A percentile compares a stretch with the other conserved stretches of the same genome.
phyloP scores from a whole-genome alignment of 768 basidiomycete species.

The Gymnopilus junonius region DNA sequence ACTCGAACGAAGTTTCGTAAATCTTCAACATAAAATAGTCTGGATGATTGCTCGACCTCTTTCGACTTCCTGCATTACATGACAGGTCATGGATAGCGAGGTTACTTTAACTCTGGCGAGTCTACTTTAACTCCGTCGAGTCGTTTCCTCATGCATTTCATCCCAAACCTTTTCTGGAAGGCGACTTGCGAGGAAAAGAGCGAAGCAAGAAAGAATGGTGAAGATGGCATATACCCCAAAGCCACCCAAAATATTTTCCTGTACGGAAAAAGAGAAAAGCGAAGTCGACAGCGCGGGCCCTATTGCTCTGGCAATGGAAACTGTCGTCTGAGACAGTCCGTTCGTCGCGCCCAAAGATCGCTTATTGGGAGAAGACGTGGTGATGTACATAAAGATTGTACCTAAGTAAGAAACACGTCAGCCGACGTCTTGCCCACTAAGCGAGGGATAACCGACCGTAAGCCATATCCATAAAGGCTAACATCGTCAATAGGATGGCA shows the following conservation, averaged over 20 bases:
- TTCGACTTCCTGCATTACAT: not conserved
- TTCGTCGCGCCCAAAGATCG: constrained; percentile 55
- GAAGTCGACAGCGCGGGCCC: constrained; percentile 55
- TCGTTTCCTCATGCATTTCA: constrained; percentile 15
- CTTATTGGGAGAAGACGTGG: constrained; percentile 52
- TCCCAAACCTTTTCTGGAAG: constrained; percentile 45
- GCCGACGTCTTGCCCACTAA: not conserved
- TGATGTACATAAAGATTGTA: constrained; percentile 55
- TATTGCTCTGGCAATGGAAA: constrained; percentile 49
- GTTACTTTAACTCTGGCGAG: not conserved
- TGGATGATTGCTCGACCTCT: not conserved
- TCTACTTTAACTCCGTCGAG: not conserved
- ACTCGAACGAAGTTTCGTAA: not conserved
- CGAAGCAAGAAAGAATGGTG: constrained; percentile 33
- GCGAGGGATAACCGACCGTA: constrained; percentile 39
- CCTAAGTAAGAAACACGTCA: constrained; percentile 29
- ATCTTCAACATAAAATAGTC: not conserved
- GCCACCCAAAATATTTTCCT: constrained; percentile 50
- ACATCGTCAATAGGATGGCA: constrained; percentile 28
- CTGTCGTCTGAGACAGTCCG: constrained; percentile 50
- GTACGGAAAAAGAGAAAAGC: constrained; percentile 55
- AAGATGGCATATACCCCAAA: constrained; percentile 49
- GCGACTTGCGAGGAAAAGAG: constrained; percentile 33
- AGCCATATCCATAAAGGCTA: constrained; percentile 46
- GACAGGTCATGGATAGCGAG: not conserved